Base-by-base conservation (phyloP, 495 filamentous ascomycete genomes). In the Chaetomium fimeti region DNA sequence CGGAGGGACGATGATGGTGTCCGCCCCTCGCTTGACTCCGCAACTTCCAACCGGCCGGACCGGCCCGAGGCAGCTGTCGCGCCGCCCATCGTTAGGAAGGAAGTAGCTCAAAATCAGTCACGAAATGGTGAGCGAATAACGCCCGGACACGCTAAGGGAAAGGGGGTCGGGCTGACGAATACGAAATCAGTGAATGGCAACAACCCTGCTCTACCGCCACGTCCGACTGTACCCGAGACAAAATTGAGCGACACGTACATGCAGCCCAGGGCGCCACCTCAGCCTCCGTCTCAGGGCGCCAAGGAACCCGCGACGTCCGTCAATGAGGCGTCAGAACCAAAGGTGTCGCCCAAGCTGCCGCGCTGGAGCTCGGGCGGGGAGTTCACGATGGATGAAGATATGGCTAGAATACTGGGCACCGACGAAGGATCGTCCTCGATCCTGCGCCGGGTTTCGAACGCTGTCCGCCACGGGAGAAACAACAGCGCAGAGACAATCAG, bases 391-490 rank as follows among this genome's bases (percentile, higher is more conserved):
- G 93, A 97, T 66, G 92, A 97, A 66, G 94, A 97, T 67, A 88
- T 95, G 81, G 86, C 88, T 49, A 86, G 91, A 22, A 91, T 95
- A 43, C 78, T 94, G 52, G 85, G 85, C 5, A 84, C 82, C 36
- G 85, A 89, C 55, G 90, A 92, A 49, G 83, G 82, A 48, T 82
- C 83, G 22, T 84, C 86, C 22, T 92, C 90, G 2, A 89, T 97
- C 61, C 76, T 97, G 59, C 90, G 92, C 43, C 88, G 91, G 32
- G 88, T 97, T 36, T 97, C 95, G 3, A 95, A 93, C 70, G 91
- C 91, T 27, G 91, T 97, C 42, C 91, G 91, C 55, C 94, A 99
- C 74, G 90, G 90, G n/a, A 86, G 95, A 51, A 96, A 89, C 74
- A 91, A 87, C 73, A 97, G 93, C 73, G 70, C 70, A 2, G 80